Percentiles rank a stretch among this genome's conserved stretches.
Conservation (phyloP, 139 green algal genomes). For the Volvox reticuliferus region DNA sequence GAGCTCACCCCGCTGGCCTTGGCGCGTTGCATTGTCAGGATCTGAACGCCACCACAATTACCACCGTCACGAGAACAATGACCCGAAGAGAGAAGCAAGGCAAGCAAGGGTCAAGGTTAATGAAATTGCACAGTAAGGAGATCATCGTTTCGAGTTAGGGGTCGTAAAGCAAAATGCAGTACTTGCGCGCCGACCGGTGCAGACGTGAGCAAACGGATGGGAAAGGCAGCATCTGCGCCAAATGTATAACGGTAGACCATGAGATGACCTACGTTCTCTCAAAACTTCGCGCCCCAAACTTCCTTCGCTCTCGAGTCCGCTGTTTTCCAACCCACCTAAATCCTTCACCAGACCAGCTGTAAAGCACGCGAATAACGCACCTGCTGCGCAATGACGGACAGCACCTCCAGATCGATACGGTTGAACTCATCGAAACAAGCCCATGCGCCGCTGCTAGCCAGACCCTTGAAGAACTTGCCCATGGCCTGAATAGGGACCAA, state of each 20-base stretch:
- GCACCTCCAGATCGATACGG: slow-evolving; percentile 74
- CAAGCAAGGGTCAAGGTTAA: not conserved
- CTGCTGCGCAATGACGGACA: slow-evolving; percentile 85
- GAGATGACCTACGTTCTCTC: too few species aligned
- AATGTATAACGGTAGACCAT: too few species aligned
- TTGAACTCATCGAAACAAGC: slow-evolving; percentile 84
- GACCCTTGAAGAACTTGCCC: slow-evolving; percentile 84
- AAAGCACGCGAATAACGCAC: not conserved
- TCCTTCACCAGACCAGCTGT: too few species aligned
- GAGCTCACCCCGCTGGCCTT: slow-evolving; percentile 75
- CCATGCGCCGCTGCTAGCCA: slow-evolving; percentile 72
- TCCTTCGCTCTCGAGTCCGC: too few species aligned
- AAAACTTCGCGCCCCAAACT: too few species aligned
- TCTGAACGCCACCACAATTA: slow-evolving; percentile 65
- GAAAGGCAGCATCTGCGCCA: too few species aligned
- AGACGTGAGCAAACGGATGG: too few species aligned
- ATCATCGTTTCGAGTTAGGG: not conserved
- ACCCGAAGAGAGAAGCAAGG: not conserved
- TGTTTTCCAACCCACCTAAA: too few species aligned
- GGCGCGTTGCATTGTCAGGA: slow-evolving; percentile 89
- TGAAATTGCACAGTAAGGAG: not conserved
- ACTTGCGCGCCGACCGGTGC: too few species aligned
- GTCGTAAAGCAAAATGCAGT: too few species aligned
- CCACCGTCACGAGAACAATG: not conserved
- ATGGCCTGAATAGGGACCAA: slow-evolving; percentile 58